phyloP scores from a whole-genome alignment of 2,329 filamentous ascomycete species.

The Ophiocordyceps camponoti-rufipedis region DNA sequence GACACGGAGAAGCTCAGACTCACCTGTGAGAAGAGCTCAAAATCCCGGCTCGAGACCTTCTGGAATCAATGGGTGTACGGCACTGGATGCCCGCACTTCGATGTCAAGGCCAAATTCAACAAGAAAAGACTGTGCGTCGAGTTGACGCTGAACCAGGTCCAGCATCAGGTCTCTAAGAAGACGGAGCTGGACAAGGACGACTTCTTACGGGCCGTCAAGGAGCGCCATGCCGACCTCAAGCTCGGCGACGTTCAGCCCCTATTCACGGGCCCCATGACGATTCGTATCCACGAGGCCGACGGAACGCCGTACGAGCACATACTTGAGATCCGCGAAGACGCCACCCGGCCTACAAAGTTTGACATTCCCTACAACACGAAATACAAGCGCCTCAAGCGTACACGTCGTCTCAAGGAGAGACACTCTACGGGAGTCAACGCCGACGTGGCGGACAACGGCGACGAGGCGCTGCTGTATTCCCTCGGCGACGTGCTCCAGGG shows the following conservation, averaged over 20 bases:
- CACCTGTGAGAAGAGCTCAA: constrained; percentile 73
- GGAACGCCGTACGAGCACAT: constrained; percentile 97
- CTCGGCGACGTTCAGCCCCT: constrained; percentile 54
- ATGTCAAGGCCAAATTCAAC: constrained; percentile 80
- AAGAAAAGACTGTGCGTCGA: constrained; percentile 95
- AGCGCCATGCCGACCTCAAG: constrained; percentile 52
- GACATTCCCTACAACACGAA: constrained; percentile 98
- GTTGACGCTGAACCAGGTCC: constrained; percentile 69
- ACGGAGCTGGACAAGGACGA: constrained; percentile 46
- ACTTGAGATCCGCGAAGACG: constrained; percentile 78
- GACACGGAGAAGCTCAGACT: constrained; percentile 60
- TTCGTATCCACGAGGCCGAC: constrained; percentile 93
- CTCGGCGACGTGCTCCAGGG: constrained; percentile 78
- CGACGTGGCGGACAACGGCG: constrained; percentile 43
- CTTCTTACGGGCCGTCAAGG: constrained; percentile 74
- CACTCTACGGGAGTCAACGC: constrained; percentile 35
- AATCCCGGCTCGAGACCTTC: constrained; percentile 73
- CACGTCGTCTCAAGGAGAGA: constrained; percentile 63
- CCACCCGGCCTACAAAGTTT: constrained; percentile 56
- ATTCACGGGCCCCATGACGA: constrained; percentile 93
- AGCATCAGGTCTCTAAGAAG: constrained; percentile 23
- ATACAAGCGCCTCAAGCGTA: constrained; percentile 91
- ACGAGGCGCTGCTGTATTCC: constrained; percentile 77
- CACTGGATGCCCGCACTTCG: constrained; percentile 75
- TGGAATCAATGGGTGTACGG: constrained; percentile 87